Evolutionary conservation across 108 stramenopile species (phyloP), one percentile per base, ranked within the genome.

Genomic region (Nitzschia sp.): DNA sequence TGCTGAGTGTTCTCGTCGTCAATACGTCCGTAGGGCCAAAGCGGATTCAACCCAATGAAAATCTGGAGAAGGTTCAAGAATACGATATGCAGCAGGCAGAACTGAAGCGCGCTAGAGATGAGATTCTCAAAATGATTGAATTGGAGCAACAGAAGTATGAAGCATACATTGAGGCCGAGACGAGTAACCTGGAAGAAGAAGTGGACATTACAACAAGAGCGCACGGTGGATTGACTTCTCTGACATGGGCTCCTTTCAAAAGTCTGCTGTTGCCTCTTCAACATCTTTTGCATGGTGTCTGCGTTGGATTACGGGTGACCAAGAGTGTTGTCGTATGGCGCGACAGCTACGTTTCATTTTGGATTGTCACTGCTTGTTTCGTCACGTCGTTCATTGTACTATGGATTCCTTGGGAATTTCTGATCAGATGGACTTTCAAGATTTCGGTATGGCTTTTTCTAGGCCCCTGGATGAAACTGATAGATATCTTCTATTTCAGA

Each of bases 381-480:
- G 15, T 76, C 5, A 54, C 82, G 17, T 59, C 80, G 19, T 46
- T 84, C 17, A 31, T 80, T 21, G 42, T 67, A 9, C 49, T 75
- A 34, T 62, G 74, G 21, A 31, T 91, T 18, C 90, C 90, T 1
- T 84, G 84, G 85, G 36, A 72, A 27, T 86, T 85, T 31, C 9
- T 91, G 3, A 38, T 91, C 29, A 74, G 60, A 32, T 88, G 83
- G 83, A 59, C 68, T 19, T 55, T 86, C 46, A 82, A 77, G 45
- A 66, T 85, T 54, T 24, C 75, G 33, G 80, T 83, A 11, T 86
- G 81, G 81, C 46, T 78, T 9, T 55, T 75, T 11, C 74, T 89
- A 35, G 91, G 91, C 26, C 91, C 91, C 19, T 87, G 85, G 86
- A 92, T 92, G 90, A 91, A 83, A 55, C 55, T 86, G n/a, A 71